A percentile compares a stretch with the other conserved stretches of the same genome.
These are phyloP conservation scores for Patellaria atrata DNA, from an alignment of 495 filamentous ascomycete genomes.

Conservation along the genomic window DNA sequence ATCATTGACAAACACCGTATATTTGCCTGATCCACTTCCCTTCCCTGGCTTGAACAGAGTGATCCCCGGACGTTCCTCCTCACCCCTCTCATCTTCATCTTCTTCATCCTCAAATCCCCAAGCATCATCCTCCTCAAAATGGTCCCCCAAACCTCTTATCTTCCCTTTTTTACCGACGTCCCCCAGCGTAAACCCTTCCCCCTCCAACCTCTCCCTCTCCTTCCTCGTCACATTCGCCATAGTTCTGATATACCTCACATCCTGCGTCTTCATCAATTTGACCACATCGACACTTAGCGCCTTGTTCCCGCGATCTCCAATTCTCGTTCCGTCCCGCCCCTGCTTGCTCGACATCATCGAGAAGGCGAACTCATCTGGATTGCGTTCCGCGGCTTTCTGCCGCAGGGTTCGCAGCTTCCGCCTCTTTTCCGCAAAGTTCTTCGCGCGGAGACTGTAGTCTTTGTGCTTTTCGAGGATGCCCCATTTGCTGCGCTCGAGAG, in stretches of 20 bases:
- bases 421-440: conserved; percentile 79
- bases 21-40: conserved; percentile 24
- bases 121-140: conserved; percentile 18
- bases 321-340: conserved; percentile 46
- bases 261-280: conserved; percentile 89
- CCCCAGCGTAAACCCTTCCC: conserved; percentile 28
- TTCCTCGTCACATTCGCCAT: conserved; percentile 43
- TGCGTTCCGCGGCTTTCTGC: conserved; percentile 70
- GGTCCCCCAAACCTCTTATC: too few relatives aligned
- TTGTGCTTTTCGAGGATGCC: conserved; percentile 85
- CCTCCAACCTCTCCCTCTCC: conserved; percentile 44
- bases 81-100: too few relatives aligned
- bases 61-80: too few relatives aligned
- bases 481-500: conserved; percentile 63
- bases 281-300: conserved; percentile 53
- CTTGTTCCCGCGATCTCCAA: conserved; percentile 37
- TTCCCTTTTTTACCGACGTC: conserved; percentile 21
- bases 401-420: conserved; percentile 60
- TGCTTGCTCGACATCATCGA: conserved; percentile 63
- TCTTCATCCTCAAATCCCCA: too few relatives aligned
- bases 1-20: conserved; percentile 44
- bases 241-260: conserved; percentile 72
- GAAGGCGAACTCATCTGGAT: conserved; percentile 94
- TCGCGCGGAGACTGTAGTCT: conserved; percentile 84
- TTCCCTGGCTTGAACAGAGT: conserved; percentile 24